Conservation (phyloP, 1,139 yeast genomes). For the Suhomyces panamericanus region DNA sequence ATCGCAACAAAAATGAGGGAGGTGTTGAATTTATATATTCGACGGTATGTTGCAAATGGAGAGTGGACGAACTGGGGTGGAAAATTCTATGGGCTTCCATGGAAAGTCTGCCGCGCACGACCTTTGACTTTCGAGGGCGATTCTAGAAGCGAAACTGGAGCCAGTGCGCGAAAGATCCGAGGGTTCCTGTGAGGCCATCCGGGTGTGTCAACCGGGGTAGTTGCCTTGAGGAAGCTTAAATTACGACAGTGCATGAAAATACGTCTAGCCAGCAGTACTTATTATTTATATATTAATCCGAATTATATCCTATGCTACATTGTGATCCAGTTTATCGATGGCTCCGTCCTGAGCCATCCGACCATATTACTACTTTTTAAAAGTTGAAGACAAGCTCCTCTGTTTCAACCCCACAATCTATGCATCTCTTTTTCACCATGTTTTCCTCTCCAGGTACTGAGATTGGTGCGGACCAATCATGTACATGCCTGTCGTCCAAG, state of each 20-base stretch:
- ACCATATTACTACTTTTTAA: background rate
- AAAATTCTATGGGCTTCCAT: slow-evolving; percentile 41
- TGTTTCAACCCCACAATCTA: slow-evolving; percentile 80
- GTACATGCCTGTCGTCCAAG: slow-evolving; percentile 60
- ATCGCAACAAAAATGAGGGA: slow-evolving; percentile 9
- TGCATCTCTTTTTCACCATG: slow-evolving; percentile 62
- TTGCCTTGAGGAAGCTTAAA: too few relatives aligned
- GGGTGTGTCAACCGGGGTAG: background rate
- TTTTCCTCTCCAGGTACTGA: slow-evolving; percentile 33
- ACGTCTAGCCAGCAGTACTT: background rate
- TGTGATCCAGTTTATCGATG: too few relatives aligned
- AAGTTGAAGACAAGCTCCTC: slow-evolving; percentile 52
- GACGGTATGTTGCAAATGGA: slow-evolving; percentile 10
- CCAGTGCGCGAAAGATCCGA: background rate
- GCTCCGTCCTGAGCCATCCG: too few relatives aligned
- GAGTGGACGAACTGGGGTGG: slow-evolving; percentile 16
- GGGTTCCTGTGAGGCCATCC: background rate
- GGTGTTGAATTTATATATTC: slow-evolving; percentile 8
- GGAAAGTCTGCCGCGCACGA: slow-evolving; percentile 11
- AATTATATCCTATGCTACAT: background rate
- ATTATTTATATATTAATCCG: background rate
- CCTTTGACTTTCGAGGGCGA: background rate
- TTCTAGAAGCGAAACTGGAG: background rate
- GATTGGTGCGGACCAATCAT: slow-evolving; percentile 73
- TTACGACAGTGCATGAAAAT: background rate